Percentiles rank a stretch among this genome's conserved stretches.
Evolutionary conservation across 2,329 filamentous ascomycete species (phyloP).

Genomic region (Beauveria sp.): DNA sequence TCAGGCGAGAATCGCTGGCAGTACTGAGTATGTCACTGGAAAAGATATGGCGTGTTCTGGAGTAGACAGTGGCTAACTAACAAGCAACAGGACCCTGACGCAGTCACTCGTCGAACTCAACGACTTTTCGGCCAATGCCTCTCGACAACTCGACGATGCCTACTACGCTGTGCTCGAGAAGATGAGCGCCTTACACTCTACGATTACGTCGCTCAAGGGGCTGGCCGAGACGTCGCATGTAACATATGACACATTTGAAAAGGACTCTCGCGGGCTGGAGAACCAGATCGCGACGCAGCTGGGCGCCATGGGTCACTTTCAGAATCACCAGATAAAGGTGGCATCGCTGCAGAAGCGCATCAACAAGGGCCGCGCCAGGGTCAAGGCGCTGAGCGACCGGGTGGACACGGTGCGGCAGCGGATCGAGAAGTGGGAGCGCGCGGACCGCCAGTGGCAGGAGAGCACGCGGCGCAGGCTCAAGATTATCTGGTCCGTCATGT

Average conservation of each 20-base stretch:
- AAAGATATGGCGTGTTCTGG: too few relatives aligned
- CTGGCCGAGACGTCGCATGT: constrained; percentile 55
- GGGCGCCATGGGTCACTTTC: constrained; percentile 52
- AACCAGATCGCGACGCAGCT: constrained; percentile 55
- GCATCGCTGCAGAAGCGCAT: constrained; percentile 55
- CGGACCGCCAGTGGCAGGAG: constrained; percentile 62
- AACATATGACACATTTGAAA: constrained; percentile 50
- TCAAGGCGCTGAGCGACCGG: constrained; percentile 51
- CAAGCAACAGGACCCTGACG: constrained; percentile 34
- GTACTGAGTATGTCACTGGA: constrained; percentile 24
- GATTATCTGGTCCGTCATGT: constrained; percentile 55
- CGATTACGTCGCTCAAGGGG: constrained; percentile 56
- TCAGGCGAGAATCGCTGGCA: constrained; percentile 21
- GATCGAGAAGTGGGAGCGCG: constrained; percentile 60
- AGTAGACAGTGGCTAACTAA: background rate
- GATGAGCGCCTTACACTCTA: constrained; percentile 54
- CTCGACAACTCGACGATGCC: constrained; percentile 61
- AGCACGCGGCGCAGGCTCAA: constrained; percentile 56
- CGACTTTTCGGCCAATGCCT: constrained; percentile 53
- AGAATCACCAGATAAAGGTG: constrained; percentile 58
- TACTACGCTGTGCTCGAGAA: constrained; percentile 70
- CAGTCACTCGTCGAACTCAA: constrained; percentile 47
- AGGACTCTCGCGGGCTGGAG: constrained; percentile 51
- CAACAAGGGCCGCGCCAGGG: constrained; percentile 48
- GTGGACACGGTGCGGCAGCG: constrained; percentile 56